phyloP scores from a whole-genome alignment of 805 yeast species.

The Naumovozyma castellii region DNA sequence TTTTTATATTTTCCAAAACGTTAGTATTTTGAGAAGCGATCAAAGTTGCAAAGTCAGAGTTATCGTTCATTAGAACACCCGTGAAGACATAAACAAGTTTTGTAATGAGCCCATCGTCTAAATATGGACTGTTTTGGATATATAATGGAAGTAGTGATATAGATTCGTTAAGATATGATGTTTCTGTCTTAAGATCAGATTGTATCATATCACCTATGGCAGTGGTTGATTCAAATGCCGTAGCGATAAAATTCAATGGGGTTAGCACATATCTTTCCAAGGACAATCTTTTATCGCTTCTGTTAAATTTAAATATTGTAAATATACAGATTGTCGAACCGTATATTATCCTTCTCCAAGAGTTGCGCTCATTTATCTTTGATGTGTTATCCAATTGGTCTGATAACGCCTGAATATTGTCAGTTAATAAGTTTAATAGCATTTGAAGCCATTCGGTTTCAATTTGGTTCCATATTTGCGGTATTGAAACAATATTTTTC shows the following conservation, averaged over 20 bases:
- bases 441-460: conserved; percentile 6
- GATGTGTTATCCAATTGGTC: conserved; percentile 1
- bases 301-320: conserved; percentile 33
- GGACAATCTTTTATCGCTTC: conserved; percentile 37
- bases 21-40: conserved; percentile 8
- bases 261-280: conserved; percentile 37
- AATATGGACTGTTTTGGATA: conserved; percentile 14
- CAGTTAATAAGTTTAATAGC: conserved; percentile 13
- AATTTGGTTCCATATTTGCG: conserved; percentile 7
- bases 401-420: conserved; percentile 12
- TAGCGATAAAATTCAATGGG: conserved; percentile 34
- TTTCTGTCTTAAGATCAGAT: conserved; percentile 4
- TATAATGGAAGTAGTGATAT: conserved; percentile 16
- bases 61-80: conserved; percentile 17
- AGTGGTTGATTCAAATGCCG: conserved; percentile 26
- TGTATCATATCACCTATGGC: conserved; percentile 4
- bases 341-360: conserved; percentile 22
- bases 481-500: conserved; percentile 12
- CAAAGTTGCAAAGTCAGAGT: conserved; percentile 6
- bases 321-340: conserved; percentile 33
- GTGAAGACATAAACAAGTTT: conserved; percentile 45
- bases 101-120: conserved; percentile 47
- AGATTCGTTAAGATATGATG: conserved; percentile 13
- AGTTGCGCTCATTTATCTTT: background rate
- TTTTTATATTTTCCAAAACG: conserved; percentile 17